Evolutionary conservation across 371 early-diverging fungal species (phyloP), one percentile per base, ranked within the genome.

Genomic region (Actinomortierella wolfii): DNA sequence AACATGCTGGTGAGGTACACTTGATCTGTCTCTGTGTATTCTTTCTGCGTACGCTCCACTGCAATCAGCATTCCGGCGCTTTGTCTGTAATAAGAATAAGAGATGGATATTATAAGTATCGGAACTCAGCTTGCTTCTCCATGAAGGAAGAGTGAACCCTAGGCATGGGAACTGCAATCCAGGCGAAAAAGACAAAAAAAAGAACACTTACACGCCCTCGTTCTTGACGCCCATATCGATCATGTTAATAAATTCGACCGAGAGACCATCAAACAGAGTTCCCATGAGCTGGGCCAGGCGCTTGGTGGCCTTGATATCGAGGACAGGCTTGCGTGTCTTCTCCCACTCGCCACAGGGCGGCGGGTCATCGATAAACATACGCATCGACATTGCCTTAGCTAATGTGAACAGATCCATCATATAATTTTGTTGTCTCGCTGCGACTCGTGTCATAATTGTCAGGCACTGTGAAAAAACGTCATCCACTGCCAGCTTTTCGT

Each of bases 1-100:
- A 94, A 78, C 59, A 94, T 73, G n/a, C 80, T 81, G 20, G 86
- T 66, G 17, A 89, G 44, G 25, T 59, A 57, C 0, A 24, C 57
- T 34, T 86, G 86, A 54, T 86, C 85, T 0, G 86, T 83, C 0
- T 79, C 82, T 13, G 71, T 71, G 75, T 84, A 88, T 45, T 89
- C 84, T 18, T 92, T 85, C 13, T 86, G 78, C 13, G 86, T 84
- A 17, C 84, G 84, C 64, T 95, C 94, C 4, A 94, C 80, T 2
- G 87, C 82, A 2, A 89, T 90, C 79, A 97, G 66, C 92, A 96
- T 94, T 7, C 93, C 92, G 3, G 94, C 86, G 5, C 88, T 75
- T 80, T 85, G 85, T 17, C 83, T 84, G 8, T 13, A 21, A 65
- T 11, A 41, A 41, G 29, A 14, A 48, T 43, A 18, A 43, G 39